These are phyloP conservation scores for Cladobotryum mycophilum DNA, from an alignment of 2,329 filamentous ascomycete species.

Conservation along the genomic window DNA sequence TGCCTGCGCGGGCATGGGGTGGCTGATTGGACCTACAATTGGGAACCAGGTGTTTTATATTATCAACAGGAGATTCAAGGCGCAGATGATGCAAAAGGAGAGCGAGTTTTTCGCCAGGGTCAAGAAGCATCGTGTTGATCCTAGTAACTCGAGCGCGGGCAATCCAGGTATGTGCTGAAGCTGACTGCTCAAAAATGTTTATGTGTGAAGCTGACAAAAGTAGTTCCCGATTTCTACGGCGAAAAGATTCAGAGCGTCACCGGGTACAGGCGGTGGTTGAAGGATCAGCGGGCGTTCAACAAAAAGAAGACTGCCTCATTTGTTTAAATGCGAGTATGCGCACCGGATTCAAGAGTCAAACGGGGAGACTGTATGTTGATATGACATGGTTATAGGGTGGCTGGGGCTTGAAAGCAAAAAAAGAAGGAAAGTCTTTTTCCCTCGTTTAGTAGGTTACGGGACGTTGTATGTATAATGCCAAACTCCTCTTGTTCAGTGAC, in stretches of 20 bases:
- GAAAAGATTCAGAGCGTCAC: conserved; percentile 94
- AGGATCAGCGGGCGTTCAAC: conserved; percentile 95
- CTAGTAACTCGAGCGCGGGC: conserved; percentile 76
- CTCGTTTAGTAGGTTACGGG: conserved; percentile 10
- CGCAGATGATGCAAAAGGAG: conserved; percentile 80
- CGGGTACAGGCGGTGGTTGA: conserved; percentile 91
- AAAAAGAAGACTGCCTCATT: conserved; percentile 76
- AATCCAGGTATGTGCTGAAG: conserved; percentile 58
- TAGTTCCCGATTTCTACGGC: conserved; percentile 92
- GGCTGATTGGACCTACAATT: conserved; percentile 78
- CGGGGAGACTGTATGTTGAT: conserved; percentile 1
- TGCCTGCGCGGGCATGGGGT: conserved; percentile 72
- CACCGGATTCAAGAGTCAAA: background rate
- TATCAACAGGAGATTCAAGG: conserved; percentile 63
- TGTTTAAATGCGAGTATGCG: conserved; percentile 35
- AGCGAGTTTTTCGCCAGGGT: conserved; percentile 88
- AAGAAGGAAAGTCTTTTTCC: conserved; percentile 6
- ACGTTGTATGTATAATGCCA: conserved; percentile 19
- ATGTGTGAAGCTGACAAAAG: background rate
- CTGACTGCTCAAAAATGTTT: background rate
- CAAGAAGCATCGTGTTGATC: conserved; percentile 88
- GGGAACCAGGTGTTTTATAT: conserved; percentile 76
- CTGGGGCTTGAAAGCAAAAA: background rate
- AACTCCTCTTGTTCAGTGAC: conserved; percentile 22
- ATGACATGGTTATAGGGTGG: conserved; percentile 3